Percentiles rank a stretch among this genome's conserved stretches.
Evolutionary conservation across 2,329 filamentous ascomycete genomes (phyloP).

Genomic region (Fusarium sp.): DNA sequence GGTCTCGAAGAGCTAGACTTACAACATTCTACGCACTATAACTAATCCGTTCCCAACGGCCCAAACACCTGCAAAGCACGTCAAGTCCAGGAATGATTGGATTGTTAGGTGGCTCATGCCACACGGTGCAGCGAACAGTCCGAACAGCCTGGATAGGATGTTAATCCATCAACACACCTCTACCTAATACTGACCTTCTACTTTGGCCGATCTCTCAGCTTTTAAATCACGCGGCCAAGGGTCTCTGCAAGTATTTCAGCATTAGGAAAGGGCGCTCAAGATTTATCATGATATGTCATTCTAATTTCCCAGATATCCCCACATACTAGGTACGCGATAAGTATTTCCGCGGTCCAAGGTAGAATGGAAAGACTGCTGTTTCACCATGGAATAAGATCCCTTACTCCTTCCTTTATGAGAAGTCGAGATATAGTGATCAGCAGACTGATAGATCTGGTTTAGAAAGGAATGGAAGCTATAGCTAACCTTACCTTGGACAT

Average conservation of each 20-base stretch:
- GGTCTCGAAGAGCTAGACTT: not conserved
- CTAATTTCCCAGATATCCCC: slow-evolving; percentile 27
- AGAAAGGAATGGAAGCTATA: not conserved
- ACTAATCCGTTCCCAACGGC: not conserved
- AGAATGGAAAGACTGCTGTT: slow-evolving; percentile 5
- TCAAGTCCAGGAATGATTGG: not conserved
- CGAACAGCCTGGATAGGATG: not conserved
- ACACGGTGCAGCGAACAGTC: not conserved
- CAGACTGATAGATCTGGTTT: not conserved
- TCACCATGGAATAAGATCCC: not conserved
- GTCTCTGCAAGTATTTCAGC: slow-evolving; percentile 6
- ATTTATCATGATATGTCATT: slow-evolving; percentile 22
- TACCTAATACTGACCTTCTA: not conserved
- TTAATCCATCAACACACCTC: not conserved
- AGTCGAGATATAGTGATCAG: not conserved
- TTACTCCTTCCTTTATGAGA: not conserved
- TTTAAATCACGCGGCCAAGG: not conserved
- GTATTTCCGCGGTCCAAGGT: not conserved
- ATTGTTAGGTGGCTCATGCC: not conserved
- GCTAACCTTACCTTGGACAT: not conserved
- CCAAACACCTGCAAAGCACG: not conserved
- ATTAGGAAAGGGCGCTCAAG: slow-evolving; percentile 10
- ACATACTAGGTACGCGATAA: slow-evolving; percentile 3
- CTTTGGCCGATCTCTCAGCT: not conserved
- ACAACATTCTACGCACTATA: too few species aligned